These are phyloP conservation scores for Metarhizium robertsii DNA, from an alignment of 2,329 filamentous ascomycete species.

Conservation along the genomic window DNA sequence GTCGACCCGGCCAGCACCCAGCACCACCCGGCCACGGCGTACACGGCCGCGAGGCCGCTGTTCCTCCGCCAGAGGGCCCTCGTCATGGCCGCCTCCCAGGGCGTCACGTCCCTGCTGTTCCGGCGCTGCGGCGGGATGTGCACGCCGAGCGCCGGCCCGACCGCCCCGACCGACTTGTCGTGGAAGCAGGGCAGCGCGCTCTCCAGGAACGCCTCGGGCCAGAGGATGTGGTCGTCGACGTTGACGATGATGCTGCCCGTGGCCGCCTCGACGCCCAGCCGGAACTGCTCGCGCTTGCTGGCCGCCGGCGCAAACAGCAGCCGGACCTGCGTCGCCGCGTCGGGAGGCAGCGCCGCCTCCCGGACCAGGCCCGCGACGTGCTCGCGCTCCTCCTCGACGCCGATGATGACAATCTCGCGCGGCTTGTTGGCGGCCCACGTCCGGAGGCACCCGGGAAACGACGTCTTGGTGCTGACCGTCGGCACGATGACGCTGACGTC, in stretches of 20 bases:
- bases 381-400: background rate
- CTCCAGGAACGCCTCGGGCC: background rate
- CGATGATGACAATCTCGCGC: background rate
- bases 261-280: background rate
- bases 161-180: background rate
- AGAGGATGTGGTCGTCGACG: background rate
- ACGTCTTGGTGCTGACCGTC: background rate
- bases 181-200: background rate
- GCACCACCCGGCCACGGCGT: background rate
- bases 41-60: background rate
- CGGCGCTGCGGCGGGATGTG: background rate
- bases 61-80: background rate
- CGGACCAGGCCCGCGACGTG: background rate
- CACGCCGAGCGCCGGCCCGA: background rate
- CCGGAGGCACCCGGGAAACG: background rate
- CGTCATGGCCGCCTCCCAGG: background rate
- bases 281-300: background rate
- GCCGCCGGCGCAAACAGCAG: background rate
- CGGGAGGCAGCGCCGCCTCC: background rate
- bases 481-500: background rate
- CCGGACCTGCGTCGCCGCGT: background rate
- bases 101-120: background rate
- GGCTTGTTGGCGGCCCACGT: background rate
- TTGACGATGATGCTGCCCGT: background rate
- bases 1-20: background rate